Base-by-base conservation (phyloP, 495 filamentous ascomycete species). In the Astrocystis sublimbata region DNA sequence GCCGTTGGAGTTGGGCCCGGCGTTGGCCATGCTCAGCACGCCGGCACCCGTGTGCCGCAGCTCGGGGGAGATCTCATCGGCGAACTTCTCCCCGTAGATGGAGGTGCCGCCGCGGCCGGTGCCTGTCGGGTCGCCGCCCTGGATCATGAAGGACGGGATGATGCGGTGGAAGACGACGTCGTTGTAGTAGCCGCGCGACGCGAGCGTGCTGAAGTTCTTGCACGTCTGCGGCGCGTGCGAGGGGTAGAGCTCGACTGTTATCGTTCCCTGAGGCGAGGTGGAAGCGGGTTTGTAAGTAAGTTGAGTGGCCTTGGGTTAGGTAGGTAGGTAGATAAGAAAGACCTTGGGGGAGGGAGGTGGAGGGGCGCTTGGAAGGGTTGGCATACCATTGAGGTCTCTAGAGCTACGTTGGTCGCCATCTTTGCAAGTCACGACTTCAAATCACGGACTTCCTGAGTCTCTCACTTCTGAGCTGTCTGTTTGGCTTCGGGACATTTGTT, bases 41-140 rank as follows among this genome's bases (percentile, higher is more conserved):
- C 94, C 94, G 1, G 96, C 96, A 1, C 94, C 94, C 0, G 94
- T 97, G 78, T 98, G 96, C 68, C 93, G 96, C 51, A 98, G 76
- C 0, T 78, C 78, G 23, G 83, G 76, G 5, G 65, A 62, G 64
- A 96, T 94, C 82, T 97, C 96, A 76, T 98, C 94, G 61, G 89
- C 93, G 75, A 98, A 98, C 73, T 91, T 93, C 26, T 92, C 92
- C 65, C 94, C 94, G 45, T 92, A 97, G 80, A 97, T 96, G 21
- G 88, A 92, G 59, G 79, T 81, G 12, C 94, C 94, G 71, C 94
- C 94, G 51, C 93, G 88, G 12, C 94, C 94, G 0, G 94, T 98
- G 56, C 94, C 94, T 3, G 94, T 97, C 6, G 94, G 94, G 77
- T 98, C 94, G 42, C 94, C 94, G 52, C 89, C 91, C 79, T 98